Percentiles rank a stretch among this genome's conserved stretches.
Conservation (phyloP, 768 basidiomycete genomes). For the Pleurotus tuoliensis region DNA sequence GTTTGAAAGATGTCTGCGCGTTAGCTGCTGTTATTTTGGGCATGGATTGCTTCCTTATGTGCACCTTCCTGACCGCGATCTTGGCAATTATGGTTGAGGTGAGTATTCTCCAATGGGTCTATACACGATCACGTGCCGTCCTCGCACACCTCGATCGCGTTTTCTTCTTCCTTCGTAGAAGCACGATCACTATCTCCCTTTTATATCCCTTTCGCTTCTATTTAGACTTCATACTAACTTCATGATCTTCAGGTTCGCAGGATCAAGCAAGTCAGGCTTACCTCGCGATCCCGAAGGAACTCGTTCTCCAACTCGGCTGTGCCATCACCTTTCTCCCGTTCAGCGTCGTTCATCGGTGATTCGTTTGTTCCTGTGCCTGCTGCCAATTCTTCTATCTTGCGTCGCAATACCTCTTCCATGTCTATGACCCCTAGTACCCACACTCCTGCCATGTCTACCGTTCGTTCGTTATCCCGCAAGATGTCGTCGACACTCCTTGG, state of each 20-base stretch:
- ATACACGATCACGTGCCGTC: conserved; percentile 4
- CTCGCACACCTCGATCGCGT: conserved; percentile 4
- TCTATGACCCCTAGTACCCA: not conserved
- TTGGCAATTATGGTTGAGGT: conserved; percentile 97
- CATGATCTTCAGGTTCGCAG: conserved; percentile 53
- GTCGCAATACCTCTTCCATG: not conserved
- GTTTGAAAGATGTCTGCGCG: conserved; percentile 91
- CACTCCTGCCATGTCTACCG: not conserved
- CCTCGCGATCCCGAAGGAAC: conserved; percentile 31
- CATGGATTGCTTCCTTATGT: conserved; percentile 84
- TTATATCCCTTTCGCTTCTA: not conserved
- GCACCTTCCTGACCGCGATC: conserved; percentile 86
- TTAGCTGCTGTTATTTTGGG: conserved; percentile 85
- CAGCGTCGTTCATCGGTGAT: conserved; percentile 11
- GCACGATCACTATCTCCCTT: too few species aligned
- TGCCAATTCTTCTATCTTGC: conserved; percentile 10
- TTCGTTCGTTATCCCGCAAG: conserved; percentile 10
- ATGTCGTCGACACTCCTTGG: conserved; percentile 28
- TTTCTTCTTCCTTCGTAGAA: conserved; percentile 6
- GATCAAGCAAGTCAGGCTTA: conserved; percentile 57
- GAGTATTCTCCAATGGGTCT: conserved; percentile 14
- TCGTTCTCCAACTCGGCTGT: conserved; percentile 21
- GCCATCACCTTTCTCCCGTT: conserved; percentile 24
- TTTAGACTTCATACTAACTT: not conserved
- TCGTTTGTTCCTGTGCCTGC: conserved; percentile 6